Evolutionary conservation across 352 stramenopile species (phyloP).

Genomic region (Phytophthora brassicae): DNA sequence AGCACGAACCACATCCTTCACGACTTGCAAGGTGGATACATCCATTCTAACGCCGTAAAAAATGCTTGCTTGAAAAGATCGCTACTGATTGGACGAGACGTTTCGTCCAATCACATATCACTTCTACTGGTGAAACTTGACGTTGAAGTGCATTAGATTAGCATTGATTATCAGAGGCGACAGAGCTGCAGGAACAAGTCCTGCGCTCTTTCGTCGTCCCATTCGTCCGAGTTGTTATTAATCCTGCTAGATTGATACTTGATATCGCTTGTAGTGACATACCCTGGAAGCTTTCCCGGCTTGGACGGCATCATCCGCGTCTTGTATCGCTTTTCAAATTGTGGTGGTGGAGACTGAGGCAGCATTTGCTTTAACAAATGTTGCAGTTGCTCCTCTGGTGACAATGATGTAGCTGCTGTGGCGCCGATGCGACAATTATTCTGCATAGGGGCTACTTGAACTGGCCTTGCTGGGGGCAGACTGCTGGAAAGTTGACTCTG

Average conservation of each 20-base stretch:
- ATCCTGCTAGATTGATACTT: constrained; percentile 2
- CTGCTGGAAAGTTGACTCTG: constrained; percentile 10
- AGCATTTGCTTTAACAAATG: constrained; percentile 54
- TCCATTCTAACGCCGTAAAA: constrained; percentile 70
- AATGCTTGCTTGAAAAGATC: constrained; percentile 21
- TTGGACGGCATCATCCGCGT: constrained; percentile 13
- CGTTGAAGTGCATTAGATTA: constrained; percentile 23
- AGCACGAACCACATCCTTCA: constrained; percentile 96
- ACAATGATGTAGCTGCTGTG: background rate
- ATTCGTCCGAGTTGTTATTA: constrained; percentile 29
- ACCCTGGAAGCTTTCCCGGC: background rate
- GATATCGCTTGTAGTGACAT: background rate
- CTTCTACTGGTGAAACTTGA: background rate
- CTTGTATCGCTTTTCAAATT: constrained; percentile 5
- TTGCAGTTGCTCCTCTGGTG: constrained; percentile 57
- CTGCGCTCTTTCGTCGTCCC: constrained; percentile 58
- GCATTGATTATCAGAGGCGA: constrained; percentile 25
- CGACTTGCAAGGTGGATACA: constrained; percentile 99
- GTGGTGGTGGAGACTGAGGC: constrained; percentile 8
- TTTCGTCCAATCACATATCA: constrained; percentile 20
- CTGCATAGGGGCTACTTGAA: background rate
- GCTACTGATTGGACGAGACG: constrained; percentile 4
- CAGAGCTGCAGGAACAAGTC: constrained; percentile 74
- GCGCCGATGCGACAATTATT: background rate
- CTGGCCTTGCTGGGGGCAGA: constrained; percentile 8